Conservation (phyloP, 208 protist species). For the Crithidia fasciculata region DNA sequence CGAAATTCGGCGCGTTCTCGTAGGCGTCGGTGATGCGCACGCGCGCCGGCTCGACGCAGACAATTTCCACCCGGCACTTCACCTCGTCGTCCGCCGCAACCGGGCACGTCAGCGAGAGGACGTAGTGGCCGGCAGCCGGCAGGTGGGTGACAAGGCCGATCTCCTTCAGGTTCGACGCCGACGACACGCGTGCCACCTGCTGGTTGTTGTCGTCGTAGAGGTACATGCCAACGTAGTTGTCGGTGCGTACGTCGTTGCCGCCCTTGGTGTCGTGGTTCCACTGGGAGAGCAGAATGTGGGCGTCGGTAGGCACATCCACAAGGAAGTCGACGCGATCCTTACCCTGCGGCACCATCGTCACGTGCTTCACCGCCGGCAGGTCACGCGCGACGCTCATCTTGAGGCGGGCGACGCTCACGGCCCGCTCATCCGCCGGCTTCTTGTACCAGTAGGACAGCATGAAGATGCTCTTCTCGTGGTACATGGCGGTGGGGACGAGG, state of each 20-base stretch:
- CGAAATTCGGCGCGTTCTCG: conserved; percentile 41
- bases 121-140: conserved; percentile 55
- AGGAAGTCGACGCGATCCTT: conserved; percentile 79
- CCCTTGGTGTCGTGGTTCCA: conserved; percentile 41
- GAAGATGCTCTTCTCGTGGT: conserved; percentile 73
- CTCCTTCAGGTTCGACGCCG: conserved; percentile 70
- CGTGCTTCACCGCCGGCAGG: conserved; percentile 67
- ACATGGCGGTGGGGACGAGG: conserved; percentile 74
- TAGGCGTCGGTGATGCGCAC: conserved; percentile 73
- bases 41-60: conserved; percentile 61
- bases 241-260: conserved; percentile 52
- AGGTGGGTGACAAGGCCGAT: conserved; percentile 63
- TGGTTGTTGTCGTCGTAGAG: conserved; percentile 62
- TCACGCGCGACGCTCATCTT: conserved; percentile 52
- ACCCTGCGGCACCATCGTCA: conserved; percentile 39
- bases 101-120: conserved; percentile 66
- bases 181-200: conserved; percentile 48
- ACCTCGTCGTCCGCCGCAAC: conserved; percentile 40
- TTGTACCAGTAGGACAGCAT: conserved; percentile 78
- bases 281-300: conserved; percentile 75
- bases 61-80: conserved; percentile 67
- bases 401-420: conserved; percentile 47
- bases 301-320: conserved; percentile 64
- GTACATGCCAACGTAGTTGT: conserved; percentile 80
- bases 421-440: conserved; percentile 35